phyloP scores from a whole-genome alignment of 306 rosid species.

The Gynostemma pentaphyllum region DNA sequence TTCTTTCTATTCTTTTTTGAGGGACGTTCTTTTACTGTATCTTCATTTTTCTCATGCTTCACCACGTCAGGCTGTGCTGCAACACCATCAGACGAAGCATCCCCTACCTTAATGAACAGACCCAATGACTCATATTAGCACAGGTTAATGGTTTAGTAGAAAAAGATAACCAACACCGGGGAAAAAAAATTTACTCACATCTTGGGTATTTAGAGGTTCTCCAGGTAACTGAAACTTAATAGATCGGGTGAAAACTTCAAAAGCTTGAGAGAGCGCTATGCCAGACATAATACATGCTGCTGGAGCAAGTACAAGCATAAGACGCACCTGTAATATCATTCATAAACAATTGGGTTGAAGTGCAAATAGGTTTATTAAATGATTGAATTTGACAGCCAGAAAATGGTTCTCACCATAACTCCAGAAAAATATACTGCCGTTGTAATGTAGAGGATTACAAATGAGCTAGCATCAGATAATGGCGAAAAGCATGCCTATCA shows the following conservation, averaged over 20 bases:
- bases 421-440: conserved; percentile 93
- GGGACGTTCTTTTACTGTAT: conserved; percentile 61
- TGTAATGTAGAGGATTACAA: conserved; percentile 74
- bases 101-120: conserved; percentile 47
- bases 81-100: conserved; percentile 34
- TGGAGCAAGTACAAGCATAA: conserved; percentile 98
- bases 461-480: conserved; percentile 92
- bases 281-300: conserved; percentile 98
- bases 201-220: conserved; percentile 21
- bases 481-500: conserved; percentile 91
- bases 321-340: conserved; percentile 63
- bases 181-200: conserved; percentile 30
- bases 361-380: background rate
- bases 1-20: conserved; percentile 64
- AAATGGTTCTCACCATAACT: conserved; percentile 72
- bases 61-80: conserved; percentile 34
- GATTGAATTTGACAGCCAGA: conserved; percentile 11
- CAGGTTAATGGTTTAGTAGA: conserved; percentile 10
- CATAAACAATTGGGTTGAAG: conserved; percentile 14
- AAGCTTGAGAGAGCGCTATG: conserved; percentile 95
- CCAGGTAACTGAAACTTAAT: conserved; percentile 85
- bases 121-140: conserved; percentile 16
- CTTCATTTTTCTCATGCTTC: conserved; percentile 58
- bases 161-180: conserved; percentile 10
- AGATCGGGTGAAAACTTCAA: conserved; percentile 85